Base-by-base conservation (phyloP, 345 rosid species). In the Lepidium didymum region DNA sequence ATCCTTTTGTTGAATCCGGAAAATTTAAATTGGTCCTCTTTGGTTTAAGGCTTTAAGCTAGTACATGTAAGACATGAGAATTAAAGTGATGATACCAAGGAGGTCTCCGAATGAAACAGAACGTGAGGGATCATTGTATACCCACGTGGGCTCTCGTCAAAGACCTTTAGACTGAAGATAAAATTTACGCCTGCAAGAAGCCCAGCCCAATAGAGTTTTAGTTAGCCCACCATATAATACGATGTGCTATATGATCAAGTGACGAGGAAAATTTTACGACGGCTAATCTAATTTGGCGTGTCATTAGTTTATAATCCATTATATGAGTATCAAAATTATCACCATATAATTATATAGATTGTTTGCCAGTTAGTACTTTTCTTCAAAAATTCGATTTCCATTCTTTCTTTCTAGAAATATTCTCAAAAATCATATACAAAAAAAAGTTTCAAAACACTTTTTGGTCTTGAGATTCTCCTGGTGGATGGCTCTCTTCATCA, bases 61-160 rank as follows among this genome's bases (percentile, higher is more conserved):
- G 5, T 27, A 4, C 4, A 29, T 19, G 45, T 56, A 18, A 35
- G 14, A 35, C 18, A 18, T 18, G 2, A 35, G 13, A 34, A 10
- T 9, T 5, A 54, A 8, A 46, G n/a, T 47, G 12, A 4, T 84
- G 51, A 84, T 82, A 6, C 85, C 88, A 4, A 86, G 80, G 8
- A 82, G 84, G 70, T 82, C 85, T 18, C 88, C 79, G 19, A 84
- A 86, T 19, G 86, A 79, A 62, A 85, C n/a, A n/a, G n/a, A n/a
- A n/a, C n/a, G 73, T n/a, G 84, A 84, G 27, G 86, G 81, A 51
- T 80, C 85, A 40, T 82, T 84, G 80, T 84, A 84, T 67, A 81
- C 88, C 75, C 86, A 86, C 14, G 88, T 80, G 78, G 86, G 81
- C 67, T 86, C 85, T 12, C 83, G 88, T 59, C 88, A 84, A 10